phyloP scores from a whole-genome alignment of 805 yeast species.

The Wickerhamia fluorescens region DNA sequence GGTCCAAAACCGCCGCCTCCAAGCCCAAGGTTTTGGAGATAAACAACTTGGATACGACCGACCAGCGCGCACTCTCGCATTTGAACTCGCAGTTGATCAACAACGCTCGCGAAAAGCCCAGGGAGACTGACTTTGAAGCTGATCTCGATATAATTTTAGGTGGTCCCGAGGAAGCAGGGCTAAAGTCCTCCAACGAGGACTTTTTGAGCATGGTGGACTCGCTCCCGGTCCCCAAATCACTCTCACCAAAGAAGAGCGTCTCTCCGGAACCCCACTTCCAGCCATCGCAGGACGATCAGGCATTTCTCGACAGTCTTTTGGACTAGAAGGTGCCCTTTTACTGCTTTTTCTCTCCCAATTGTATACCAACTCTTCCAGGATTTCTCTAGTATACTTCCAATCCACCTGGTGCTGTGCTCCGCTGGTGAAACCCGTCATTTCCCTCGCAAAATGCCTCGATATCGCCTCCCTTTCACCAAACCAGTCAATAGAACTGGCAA shows the following conservation, averaged over 20 bases:
- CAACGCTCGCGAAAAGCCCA: background rate
- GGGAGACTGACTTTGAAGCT: slow-evolving; percentile 2
- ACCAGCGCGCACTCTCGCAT: slow-evolving; percentile 5
- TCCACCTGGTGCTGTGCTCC: too few relatives aligned
- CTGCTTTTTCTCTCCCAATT: slow-evolving; percentile 13
- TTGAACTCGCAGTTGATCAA: slow-evolving; percentile 4
- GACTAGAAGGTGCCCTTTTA: background rate
- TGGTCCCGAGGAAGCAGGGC: too few relatives aligned
- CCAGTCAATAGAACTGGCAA: too few relatives aligned
- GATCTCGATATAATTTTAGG: slow-evolving; percentile 10
- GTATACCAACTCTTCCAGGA: too few relatives aligned
- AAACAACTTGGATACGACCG: slow-evolving; percentile 22
- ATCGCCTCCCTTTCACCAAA: too few relatives aligned
- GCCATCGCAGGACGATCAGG: too few relatives aligned
- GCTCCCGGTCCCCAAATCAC: background rate
- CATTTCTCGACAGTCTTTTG: slow-evolving; percentile 2
- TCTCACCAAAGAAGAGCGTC: background rate
- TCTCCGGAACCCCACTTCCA: background rate
- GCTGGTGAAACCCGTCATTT: too few relatives aligned
- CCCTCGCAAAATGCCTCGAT: too few relatives aligned
- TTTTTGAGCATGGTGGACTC: background rate
- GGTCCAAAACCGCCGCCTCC: slow-evolving; percentile 1
- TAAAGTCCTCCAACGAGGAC: slow-evolving; percentile 1
- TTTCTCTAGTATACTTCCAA: too few relatives aligned
- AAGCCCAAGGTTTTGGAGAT: slow-evolving; percentile 24